Percentiles rank a stretch among this genome's conserved stretches.
Conservation (phyloP, 2,329 filamentous ascomycete genomes). For the Diaporthe nobilis region DNA sequence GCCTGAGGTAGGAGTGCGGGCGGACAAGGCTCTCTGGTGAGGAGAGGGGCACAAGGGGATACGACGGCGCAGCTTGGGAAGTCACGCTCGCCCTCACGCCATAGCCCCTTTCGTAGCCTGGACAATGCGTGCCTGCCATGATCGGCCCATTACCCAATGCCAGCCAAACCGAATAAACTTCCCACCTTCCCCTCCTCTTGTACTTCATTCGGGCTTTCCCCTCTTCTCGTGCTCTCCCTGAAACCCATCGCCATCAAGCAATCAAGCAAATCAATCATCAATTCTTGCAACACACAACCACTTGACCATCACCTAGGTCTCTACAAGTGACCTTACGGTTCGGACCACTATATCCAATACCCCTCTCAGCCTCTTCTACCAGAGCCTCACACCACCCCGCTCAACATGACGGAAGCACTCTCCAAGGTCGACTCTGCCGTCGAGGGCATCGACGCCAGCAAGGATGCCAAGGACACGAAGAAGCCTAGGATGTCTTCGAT, state of each 20-base stretch:
- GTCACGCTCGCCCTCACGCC: constrained; percentile 38
- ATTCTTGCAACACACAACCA: not conserved
- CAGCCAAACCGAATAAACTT: constrained; percentile 34
- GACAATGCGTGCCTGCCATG: constrained; percentile 39
- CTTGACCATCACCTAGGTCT: not conserved
- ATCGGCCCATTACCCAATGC: constrained; percentile 28
- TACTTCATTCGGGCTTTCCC: constrained; percentile 34
- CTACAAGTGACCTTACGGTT: not conserved
- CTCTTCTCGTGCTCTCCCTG: constrained; percentile 37
- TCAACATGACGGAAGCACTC: constrained; percentile 70
- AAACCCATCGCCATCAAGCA: not conserved
- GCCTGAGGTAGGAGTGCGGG: not conserved
- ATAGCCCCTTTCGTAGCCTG: constrained; percentile 34
- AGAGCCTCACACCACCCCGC: constrained; percentile 46
- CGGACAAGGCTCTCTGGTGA: not conserved
- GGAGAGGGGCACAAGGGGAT: constrained; percentile 9
- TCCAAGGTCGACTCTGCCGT: constrained; percentile 94
- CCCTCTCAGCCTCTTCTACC: constrained; percentile 35
- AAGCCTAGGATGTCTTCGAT: constrained; percentile 80
- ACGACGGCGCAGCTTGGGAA: constrained; percentile 28
- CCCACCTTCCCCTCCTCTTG: constrained; percentile 40
- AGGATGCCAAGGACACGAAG: constrained; percentile 76
- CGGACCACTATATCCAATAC: not conserved
- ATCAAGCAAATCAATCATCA: constrained; percentile 16
- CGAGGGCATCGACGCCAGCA: constrained; percentile 79